phyloP scores from a whole-genome alignment of 2,329 filamentous ascomycete genomes.

The Atkinsonella hypoxylon region DNA sequence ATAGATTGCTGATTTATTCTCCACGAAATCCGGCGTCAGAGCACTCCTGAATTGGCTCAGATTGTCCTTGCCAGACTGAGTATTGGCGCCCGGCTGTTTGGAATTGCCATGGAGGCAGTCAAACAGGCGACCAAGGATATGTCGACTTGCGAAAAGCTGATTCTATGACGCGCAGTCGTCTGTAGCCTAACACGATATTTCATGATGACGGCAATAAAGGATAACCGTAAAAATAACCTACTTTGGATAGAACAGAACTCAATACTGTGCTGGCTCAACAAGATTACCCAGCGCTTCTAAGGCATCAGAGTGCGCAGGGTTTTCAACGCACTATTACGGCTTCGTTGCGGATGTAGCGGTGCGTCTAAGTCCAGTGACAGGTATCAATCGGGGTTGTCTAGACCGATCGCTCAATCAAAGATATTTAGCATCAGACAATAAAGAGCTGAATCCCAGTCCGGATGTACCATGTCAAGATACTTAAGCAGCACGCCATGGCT shows the following conservation, averaged over 20 bases:
- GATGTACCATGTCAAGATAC: not conserved
- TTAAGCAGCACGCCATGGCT: not conserved
- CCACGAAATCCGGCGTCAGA: conserved; percentile 26
- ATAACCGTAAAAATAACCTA: too few relatives aligned
- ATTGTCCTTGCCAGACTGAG: conserved; percentile 44
- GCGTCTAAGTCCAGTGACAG: not conserved
- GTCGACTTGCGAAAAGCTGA: conserved; percentile 13
- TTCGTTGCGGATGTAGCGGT: not conserved
- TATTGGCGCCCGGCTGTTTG: conserved; percentile 36
- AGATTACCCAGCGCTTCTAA: too few relatives aligned
- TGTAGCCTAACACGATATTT: not conserved
- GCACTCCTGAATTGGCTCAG: conserved; percentile 29
- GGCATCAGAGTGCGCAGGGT: not conserved
- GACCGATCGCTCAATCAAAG: not conserved
- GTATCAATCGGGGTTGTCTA: too few relatives aligned
- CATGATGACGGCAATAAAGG: not conserved
- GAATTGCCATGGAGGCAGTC: conserved; percentile 26
- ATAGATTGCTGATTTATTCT: conserved; percentile 34
- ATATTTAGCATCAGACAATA: not conserved
- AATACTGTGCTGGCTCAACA: too few relatives aligned
- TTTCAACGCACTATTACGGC: not conserved
- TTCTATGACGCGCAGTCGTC: not conserved
- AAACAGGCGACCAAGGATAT: conserved; percentile 22
- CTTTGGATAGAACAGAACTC: too few relatives aligned
- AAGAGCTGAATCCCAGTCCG: not conserved